phyloP scores from a whole-genome alignment of 2,329 filamentous ascomycete species.

The Aspergillus unguis region DNA sequence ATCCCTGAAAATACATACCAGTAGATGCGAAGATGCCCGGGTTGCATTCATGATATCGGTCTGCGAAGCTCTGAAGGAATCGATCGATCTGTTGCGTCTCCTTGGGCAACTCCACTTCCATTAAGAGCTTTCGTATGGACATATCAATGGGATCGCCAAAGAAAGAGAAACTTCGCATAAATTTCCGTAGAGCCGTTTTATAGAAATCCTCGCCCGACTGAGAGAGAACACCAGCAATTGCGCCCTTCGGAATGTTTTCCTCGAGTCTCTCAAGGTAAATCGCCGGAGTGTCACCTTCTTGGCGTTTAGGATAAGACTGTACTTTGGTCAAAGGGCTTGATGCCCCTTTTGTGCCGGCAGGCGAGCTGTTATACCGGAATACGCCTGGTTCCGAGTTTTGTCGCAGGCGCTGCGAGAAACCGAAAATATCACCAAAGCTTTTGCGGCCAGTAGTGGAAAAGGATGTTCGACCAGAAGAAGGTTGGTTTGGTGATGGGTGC shows the following conservation, averaged over 20 bases:
- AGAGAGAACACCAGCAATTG: constrained; percentile 79
- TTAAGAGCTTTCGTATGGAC: constrained; percentile 89
- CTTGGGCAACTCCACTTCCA: constrained; percentile 93
- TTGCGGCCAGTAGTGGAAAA: constrained; percentile 81
- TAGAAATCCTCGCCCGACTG: constrained; percentile 85
- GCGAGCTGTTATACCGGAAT: constrained; percentile 65
- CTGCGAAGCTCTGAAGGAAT: constrained; percentile 88
- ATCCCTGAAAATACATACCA: constrained; percentile 36
- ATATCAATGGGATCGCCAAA: constrained; percentile 98
- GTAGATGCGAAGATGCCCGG: constrained; percentile 87
- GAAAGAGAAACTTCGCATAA: constrained; percentile 92
- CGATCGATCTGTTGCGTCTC: constrained; percentile 98
- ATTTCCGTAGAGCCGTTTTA: constrained; percentile 79
- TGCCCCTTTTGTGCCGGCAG: constrained; percentile 51
- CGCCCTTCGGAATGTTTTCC: constrained; percentile 71
- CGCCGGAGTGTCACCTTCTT: constrained; percentile 84
- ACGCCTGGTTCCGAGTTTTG: constrained; percentile 73
- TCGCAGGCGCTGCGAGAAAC: constrained; percentile 68
- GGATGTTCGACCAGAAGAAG: constrained; percentile 63
- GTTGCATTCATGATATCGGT: constrained; percentile 97
- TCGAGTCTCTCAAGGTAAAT: constrained; percentile 84
- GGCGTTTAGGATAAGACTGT: constrained; percentile 68
- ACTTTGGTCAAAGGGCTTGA: constrained; percentile 68
- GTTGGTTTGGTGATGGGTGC: constrained; percentile 61
- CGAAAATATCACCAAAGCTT: constrained; percentile 87